Conservation (phyloP, 495 filamentous ascomycete species). For the Daldinia childiae region DNA sequence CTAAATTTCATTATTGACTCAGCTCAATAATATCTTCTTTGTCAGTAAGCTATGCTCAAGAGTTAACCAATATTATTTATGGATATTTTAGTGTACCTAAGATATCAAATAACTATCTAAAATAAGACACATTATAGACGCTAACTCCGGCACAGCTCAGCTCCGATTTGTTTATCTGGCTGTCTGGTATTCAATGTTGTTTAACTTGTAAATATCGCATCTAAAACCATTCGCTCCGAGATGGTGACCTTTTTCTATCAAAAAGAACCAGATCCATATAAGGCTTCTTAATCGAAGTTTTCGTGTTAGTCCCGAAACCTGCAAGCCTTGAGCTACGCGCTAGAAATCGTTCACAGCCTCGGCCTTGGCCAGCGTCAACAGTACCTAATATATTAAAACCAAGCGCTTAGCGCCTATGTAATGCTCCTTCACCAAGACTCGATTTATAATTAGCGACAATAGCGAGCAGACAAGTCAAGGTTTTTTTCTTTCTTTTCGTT, state of each 20-base stretch:
- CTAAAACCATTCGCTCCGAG: background rate
- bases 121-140: too few species aligned
- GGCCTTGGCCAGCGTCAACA: background rate
- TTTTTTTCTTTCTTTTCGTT: too few species aligned
- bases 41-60: too few species aligned
- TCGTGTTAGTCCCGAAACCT: background rate
- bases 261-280: background rate
- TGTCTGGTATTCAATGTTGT: background rate
- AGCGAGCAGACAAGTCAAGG: background rate
- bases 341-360: constrained; percentile 15
- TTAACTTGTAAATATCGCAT: background rate
- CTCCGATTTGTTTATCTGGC: background rate
- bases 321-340: constrained; percentile 16
- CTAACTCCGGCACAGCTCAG: background rate
- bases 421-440: background rate
- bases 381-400: background rate
- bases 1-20: too few species aligned
- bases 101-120: too few species aligned
- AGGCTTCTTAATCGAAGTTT: background rate
- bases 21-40: too few species aligned
- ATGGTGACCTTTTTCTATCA: background rate
- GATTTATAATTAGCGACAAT: background rate
- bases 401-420: background rate
- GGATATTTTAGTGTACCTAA: too few species aligned
- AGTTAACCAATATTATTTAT: too few species aligned